A percentile compares a stretch with the other conserved stretches of the same genome.
phyloP scores from a whole-genome alignment of 2,329 filamentous ascomycete species.

The Fusarium compactum region DNA sequence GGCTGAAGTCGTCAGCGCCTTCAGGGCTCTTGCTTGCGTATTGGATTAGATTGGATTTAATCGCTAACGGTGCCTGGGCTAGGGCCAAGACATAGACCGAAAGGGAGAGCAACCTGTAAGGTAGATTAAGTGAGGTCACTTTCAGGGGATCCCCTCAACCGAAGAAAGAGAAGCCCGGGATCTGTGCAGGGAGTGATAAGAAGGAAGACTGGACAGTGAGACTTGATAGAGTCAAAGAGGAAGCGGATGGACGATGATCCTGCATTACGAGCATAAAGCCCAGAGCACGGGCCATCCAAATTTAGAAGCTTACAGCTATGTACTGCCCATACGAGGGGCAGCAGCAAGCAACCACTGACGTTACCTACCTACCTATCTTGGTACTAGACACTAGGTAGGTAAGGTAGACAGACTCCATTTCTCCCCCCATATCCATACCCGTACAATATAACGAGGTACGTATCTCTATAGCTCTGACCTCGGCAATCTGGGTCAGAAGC shows the following conservation, averaged over 20 bases:
- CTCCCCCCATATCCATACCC: background rate
- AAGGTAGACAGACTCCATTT: background rate
- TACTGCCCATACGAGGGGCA: slow-evolving; percentile 27
- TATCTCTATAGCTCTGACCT: slow-evolving; percentile 19
- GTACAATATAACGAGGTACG: slow-evolving; percentile 1
- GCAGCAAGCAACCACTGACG: slow-evolving; percentile 40
- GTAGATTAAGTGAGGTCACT: slow-evolving; percentile 29
- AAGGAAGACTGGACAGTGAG: slow-evolving; percentile 1
- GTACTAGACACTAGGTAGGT: too few species aligned
- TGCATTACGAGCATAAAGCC: slow-evolving; percentile 19
- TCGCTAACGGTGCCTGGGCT: slow-evolving; percentile 27
- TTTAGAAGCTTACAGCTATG: slow-evolving; percentile 30
- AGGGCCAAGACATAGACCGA: slow-evolving; percentile 26
- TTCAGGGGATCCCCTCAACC: slow-evolving; percentile 18
- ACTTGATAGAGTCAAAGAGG: slow-evolving; percentile 17
- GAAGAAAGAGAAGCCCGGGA: slow-evolving; percentile 11
- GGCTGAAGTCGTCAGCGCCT: slow-evolving; percentile 38
- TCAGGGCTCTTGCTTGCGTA: slow-evolving; percentile 27
- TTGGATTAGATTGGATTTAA: slow-evolving; percentile 9
- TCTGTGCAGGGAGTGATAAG: slow-evolving; percentile 7
- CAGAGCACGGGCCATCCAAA: slow-evolving; percentile 39
- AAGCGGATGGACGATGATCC: slow-evolving; percentile 29
- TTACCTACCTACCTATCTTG: slow-evolving; percentile 11
- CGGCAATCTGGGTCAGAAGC: slow-evolving; percentile 14
- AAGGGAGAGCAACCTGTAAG: background rate